These are phyloP conservation scores for Suhomyces terraborum DNA, from an alignment of 1,139 yeast species.

Conservation along the genomic window DNA sequence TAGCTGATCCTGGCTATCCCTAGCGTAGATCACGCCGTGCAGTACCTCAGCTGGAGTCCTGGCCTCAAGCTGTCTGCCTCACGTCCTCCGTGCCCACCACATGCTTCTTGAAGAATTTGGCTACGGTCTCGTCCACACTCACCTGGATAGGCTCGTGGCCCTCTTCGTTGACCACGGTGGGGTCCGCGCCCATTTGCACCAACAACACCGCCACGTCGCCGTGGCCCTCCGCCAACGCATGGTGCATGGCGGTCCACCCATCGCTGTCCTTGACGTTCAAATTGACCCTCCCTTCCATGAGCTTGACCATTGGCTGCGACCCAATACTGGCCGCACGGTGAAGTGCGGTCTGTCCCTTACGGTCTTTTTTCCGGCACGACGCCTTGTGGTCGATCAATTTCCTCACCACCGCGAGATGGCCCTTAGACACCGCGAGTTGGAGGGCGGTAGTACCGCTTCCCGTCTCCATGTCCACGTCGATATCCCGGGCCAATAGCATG, in stretches of 20 bases:
- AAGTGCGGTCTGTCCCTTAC: slow-evolving; percentile 63
- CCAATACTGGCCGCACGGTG: slow-evolving; percentile 89
- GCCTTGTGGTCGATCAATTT: slow-evolving; percentile 57
- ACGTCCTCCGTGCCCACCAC: slow-evolving; percentile 10
- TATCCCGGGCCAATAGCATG: slow-evolving; percentile 30
- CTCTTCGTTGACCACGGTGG: slow-evolving; percentile 46
- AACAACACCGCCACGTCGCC: slow-evolving; percentile 72
- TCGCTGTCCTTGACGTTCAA: slow-evolving; percentile 66
- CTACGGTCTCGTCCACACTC: slow-evolving; percentile 62
- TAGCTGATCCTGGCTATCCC: too few relatives aligned
- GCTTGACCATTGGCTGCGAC: slow-evolving; percentile 52
- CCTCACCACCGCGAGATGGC: slow-evolving; percentile 54
- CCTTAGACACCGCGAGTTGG: slow-evolving; percentile 76
- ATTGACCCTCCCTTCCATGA: slow-evolving; percentile 58
- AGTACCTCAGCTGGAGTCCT: too few relatives aligned
- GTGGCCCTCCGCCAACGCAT: slow-evolving; percentile 90
- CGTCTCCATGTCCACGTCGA: slow-evolving; percentile 53
- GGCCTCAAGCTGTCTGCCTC: neutral
- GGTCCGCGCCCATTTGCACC: slow-evolving; percentile 70
- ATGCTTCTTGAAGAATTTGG: slow-evolving; percentile 34
- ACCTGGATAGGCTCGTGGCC: slow-evolving; percentile 63
- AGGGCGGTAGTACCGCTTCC: slow-evolving; percentile 71
- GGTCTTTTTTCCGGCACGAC: slow-evolving; percentile 66
- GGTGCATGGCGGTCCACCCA: slow-evolving; percentile 89
- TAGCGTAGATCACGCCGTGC: neutral